A percentile compares a stretch with the other conserved stretches of the same genome.
Conservation (phyloP, 768 basidiomycete species). For the Paxillus rubicundulus region DNA sequence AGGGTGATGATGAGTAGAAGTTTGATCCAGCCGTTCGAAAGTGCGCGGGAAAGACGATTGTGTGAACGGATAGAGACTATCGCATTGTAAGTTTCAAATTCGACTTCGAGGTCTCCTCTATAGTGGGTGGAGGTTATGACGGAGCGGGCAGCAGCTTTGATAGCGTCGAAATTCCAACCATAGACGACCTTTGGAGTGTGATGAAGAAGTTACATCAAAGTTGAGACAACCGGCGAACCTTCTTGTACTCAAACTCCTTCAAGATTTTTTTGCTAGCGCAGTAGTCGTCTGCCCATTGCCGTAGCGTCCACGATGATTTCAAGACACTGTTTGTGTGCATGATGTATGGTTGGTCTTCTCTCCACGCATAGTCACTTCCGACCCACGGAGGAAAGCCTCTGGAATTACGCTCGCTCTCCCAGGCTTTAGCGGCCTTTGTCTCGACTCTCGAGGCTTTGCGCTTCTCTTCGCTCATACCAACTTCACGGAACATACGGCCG, state of each 20-base stretch:
- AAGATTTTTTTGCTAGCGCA: conserved; percentile 65
- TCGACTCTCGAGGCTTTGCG: conserved; percentile 44
- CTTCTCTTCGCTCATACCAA: conserved; percentile 38
- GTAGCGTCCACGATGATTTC: conserved; percentile 57
- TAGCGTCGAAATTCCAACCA: conserved; percentile 51
- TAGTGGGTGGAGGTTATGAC: conserved; percentile 41
- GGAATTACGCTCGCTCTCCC: conserved; percentile 43
- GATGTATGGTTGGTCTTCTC: conserved; percentile 27
- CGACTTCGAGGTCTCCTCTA: conserved; percentile 39
- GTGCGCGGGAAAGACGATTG: conserved; percentile 60
- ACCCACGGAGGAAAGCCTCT: conserved; percentile 56
- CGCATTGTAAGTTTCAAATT: conserved; percentile 45
- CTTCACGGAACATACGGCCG: conserved; percentile 59
- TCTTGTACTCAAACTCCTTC: conserved; percentile 77
- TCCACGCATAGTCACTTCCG: conserved; percentile 32
- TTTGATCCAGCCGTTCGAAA: conserved; percentile 71
- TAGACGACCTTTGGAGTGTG: conserved; percentile 48
- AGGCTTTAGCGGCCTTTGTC: conserved; percentile 41
- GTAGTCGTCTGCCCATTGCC: conserved; percentile 84
- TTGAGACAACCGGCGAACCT: conserved; percentile 39
- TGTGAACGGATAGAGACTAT: conserved; percentile 66
- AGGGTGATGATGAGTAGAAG: conserved; percentile 65
- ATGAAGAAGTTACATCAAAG: background rate
- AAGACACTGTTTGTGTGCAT: conserved; percentile 30
- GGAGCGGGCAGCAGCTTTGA: conserved; percentile 38